Conservation (phyloP, 805 yeast species). For the Candida chauliodis region DNA sequence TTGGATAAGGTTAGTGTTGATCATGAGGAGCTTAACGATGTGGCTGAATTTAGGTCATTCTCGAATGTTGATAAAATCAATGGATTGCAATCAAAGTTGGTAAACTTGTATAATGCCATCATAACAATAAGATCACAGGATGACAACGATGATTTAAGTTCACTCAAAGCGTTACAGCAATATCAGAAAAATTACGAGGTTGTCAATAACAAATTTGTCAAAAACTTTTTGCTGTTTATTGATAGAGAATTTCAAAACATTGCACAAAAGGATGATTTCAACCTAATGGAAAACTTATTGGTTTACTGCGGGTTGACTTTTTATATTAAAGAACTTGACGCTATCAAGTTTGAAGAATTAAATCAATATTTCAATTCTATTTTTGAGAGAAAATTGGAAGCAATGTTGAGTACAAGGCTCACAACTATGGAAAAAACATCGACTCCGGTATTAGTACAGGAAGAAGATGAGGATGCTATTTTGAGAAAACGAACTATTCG, state of each 20-base stretch:
- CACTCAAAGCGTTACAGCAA: constrained; percentile 70
- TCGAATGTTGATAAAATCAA: constrained; percentile 42
- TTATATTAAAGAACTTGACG: constrained; percentile 56
- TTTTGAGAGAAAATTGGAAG: constrained; percentile 27
- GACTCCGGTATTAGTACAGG: constrained; percentile 3
- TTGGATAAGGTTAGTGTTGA: constrained; percentile 68
- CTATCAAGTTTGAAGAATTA: constrained; percentile 44
- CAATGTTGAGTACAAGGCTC: constrained; percentile 6
- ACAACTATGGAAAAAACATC: neutral
- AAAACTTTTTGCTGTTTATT: constrained; percentile 39
- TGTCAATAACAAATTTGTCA: constrained; percentile 49
- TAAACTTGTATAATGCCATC: constrained; percentile 60
- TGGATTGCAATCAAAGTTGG: constrained; percentile 51
- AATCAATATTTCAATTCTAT: constrained; percentile 36
- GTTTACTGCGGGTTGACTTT: constrained; percentile 32
- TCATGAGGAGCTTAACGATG: constrained; percentile 45
- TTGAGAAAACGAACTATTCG: constrained; percentile 28
- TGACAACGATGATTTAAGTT: constrained; percentile 40
- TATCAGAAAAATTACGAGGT: constrained; percentile 58
- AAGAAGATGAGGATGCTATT: neutral
- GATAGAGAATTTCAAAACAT: constrained; percentile 32
- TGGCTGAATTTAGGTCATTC: constrained; percentile 48
- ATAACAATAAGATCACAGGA: constrained; percentile 49
- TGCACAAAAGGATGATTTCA: constrained; percentile 4
- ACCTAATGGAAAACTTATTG: constrained; percentile 24